A percentile compares a stretch with the other conserved stretches of the same genome.
Conservation (phyloP, 2,329 filamentous ascomycete species). For the Xylariaceae sp. region DNA sequence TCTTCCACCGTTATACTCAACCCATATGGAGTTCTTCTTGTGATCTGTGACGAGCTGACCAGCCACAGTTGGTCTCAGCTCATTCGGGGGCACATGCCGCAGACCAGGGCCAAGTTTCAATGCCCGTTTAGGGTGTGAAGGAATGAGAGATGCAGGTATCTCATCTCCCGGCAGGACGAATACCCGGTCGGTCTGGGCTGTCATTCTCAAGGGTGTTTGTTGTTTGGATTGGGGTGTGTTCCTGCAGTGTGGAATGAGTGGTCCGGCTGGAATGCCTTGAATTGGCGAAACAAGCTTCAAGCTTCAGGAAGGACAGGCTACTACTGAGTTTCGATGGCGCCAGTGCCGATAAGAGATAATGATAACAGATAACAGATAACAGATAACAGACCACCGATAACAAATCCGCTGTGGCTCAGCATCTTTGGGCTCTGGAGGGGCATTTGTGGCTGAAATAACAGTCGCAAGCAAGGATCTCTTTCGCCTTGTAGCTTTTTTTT, state of each 20-base stretch:
- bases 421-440: constrained; percentile 35
- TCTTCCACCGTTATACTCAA: constrained; percentile 74
- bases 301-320: background rate
- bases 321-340: constrained; percentile 12
- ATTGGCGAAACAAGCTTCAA: background rate
- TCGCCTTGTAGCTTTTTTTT: constrained; percentile 34
- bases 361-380: background rate
- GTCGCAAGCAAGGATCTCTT: constrained; percentile 19
- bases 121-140: constrained; percentile 70
- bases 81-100: constrained; percentile 78
- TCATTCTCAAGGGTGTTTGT: constrained; percentile 52
- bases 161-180: constrained; percentile 84
- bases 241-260: constrained; percentile 16
- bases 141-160: constrained; percentile 70
- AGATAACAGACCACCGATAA: background rate
- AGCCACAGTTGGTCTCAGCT: constrained; percentile 72
- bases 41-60: constrained; percentile 71
- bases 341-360: background rate
- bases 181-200: constrained; percentile 54
- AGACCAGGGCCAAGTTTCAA: constrained; percentile 85
- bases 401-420: constrained; percentile 25
- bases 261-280: background rate
- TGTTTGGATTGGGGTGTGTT: no score
- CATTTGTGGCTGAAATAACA: constrained; percentile 36
- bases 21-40: constrained; percentile 78